Evolutionary conservation across 2,329 filamentous ascomycete species (phyloP).

Genomic region (Calycina marina): DNA sequence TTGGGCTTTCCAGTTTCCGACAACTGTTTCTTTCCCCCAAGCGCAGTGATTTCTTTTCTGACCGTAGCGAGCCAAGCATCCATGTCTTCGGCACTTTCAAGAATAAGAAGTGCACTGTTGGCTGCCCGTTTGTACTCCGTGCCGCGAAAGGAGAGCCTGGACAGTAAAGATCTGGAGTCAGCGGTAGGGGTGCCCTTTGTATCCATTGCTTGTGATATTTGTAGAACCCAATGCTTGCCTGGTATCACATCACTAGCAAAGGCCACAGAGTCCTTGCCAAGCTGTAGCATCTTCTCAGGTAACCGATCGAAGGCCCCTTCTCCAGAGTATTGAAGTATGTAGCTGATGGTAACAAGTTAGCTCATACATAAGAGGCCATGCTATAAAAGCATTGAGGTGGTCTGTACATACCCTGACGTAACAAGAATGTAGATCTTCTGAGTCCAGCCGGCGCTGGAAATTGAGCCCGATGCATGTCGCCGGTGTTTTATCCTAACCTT

Average conservation of each 20-base stretch:
- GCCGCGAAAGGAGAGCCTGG: conserved; percentile 46
- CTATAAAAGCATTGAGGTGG: too few species aligned
- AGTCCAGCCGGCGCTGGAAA: conserved; percentile 43
- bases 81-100: conserved; percentile 61
- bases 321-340: conserved; percentile 59
- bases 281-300: conserved; percentile 58
- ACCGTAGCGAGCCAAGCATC: conserved; percentile 58
- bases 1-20: conserved; percentile 44
- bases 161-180: conserved; percentile 47
- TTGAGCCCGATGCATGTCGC: conserved; percentile 22
- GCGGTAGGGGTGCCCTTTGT: conserved; percentile 35
- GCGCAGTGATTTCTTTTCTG: conserved; percentile 52
- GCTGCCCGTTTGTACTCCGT: conserved; percentile 38
- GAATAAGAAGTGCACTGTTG: conserved; percentile 55
- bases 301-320: conserved; percentile 55
- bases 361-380: too few species aligned
- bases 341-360: conserved; percentile 20
- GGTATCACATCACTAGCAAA: conserved; percentile 71
- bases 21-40: conserved; percentile 50
- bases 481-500: conserved; percentile 29
- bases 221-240: conserved; percentile 66
- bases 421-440: conserved; percentile 60
- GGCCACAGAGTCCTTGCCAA: conserved; percentile 62
- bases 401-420: conserved; percentile 39
- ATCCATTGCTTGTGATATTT: conserved; percentile 53